Evolutionary conservation across 768 basidiomycete genomes (phyloP), one percentile per base, ranked within the genome.

Genomic region (Cystofilobasidium capitatum): DNA sequence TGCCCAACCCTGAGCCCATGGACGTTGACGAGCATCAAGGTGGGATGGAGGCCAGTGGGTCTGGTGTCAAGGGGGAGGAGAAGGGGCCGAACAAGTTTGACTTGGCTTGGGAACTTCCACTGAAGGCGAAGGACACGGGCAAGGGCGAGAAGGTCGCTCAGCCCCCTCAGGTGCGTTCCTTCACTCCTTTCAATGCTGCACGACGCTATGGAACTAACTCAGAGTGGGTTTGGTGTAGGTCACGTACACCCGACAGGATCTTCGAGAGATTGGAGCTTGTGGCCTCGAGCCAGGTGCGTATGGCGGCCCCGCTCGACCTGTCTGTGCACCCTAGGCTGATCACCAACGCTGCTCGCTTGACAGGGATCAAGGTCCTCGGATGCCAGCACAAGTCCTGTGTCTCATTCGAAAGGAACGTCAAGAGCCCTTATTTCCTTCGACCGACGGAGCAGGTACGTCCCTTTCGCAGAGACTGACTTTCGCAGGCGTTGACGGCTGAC

Each of bases 281-380:
- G 66, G 66, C 10, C 40, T 62, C 14, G 20, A 63, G 37, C 66
- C 66, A 7, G 61, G 54, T 58, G 4, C 40, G 55, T 35, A 16
- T 2, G 7, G 20, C 17, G 4, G 10, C 20, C 10, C 49, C 29
- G 5, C n/a, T 22, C 35, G 22, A 26, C 2, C 4, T 3, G 40
- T 45, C 33, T 39, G 17, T 29, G 37, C 37, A n/a, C 45, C 9
- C 35, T 64, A 12, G 35, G 12, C 45, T 64, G 31, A 37, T 40
- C 39, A 26, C 5, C 40, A n/a, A 13, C n/a, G 6, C 8, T 45
- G 5, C 47, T 29, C 39, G 45, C 57, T 62, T 59, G 33, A n/a
- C 67, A 89, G 91, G 86, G 14, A 83, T 99, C 74, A 91, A 87
- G 76, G 84, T 99, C 6, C 84, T 99, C 33, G 96, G 96, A 6